phyloP scores from a whole-genome alignment of 2,329 filamentous ascomycete species.

The Fusarium virguliforme region DNA sequence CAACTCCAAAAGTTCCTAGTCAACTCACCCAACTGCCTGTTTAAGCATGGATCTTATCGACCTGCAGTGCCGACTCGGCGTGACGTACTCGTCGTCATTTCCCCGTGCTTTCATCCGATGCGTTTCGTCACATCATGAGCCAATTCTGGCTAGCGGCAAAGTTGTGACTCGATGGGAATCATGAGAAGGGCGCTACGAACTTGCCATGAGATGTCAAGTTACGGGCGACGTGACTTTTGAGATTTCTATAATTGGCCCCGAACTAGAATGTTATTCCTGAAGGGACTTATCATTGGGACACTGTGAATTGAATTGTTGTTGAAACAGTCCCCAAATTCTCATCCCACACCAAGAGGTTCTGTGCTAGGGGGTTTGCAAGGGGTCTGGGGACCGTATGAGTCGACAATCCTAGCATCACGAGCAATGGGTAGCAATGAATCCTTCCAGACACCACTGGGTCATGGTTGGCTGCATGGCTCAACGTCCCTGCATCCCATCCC shows the following conservation, averaged over 20 bases:
- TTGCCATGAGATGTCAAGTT: background rate
- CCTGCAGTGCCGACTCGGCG: constrained; percentile 23
- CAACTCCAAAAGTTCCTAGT: constrained; percentile 13
- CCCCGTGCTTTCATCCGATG: background rate
- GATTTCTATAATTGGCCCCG: background rate
- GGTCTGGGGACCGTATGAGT: background rate
- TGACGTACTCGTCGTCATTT: constrained; percentile 29
- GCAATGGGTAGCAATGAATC: background rate
- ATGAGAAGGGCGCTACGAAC: constrained; percentile 1
- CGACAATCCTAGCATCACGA: background rate
- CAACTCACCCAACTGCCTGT: constrained; percentile 34
- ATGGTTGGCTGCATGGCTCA: background rate
- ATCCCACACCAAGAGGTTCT: background rate
- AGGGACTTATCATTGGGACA: background rate
- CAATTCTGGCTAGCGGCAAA: background rate
- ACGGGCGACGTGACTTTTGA: background rate
- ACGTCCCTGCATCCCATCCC: constrained; percentile 7
- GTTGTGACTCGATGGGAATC: constrained; percentile 1
- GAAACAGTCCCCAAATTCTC: background rate
- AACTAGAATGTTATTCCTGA: background rate
- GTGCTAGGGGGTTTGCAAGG: background rate
- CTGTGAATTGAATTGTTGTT: background rate
- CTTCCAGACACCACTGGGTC: background rate
- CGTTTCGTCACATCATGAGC: background rate
- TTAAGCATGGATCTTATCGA: constrained; percentile 40